phyloP scores from a whole-genome alignment of 1,139 yeast species.

The Geotrichum bryndzae region DNA sequence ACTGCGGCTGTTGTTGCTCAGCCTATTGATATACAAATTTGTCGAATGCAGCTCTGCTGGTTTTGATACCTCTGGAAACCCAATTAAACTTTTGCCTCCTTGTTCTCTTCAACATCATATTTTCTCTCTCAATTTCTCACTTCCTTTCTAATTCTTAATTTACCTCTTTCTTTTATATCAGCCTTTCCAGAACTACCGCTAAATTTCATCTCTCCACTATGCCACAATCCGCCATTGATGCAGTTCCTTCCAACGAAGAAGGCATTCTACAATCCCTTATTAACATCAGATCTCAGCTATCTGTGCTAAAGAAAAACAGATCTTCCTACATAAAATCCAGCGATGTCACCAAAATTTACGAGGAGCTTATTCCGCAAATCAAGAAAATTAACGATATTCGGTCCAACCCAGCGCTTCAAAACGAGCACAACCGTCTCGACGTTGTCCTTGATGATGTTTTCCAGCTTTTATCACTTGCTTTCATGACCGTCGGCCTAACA shows the following conservation, averaged over 20 bases:
- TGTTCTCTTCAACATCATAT: too few relatives aligned
- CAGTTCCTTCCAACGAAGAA: constrained; percentile 42
- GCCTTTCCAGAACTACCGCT: too few relatives aligned
- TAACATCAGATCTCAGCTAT: constrained; percentile 39
- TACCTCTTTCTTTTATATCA: too few relatives aligned
- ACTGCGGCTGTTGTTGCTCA: too few relatives aligned
- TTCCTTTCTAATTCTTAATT: too few relatives aligned
- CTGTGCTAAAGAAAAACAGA: constrained; percentile 48
- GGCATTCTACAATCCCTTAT: constrained; percentile 40
- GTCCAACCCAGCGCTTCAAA: constrained; percentile 25
- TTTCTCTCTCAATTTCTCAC: too few relatives aligned
- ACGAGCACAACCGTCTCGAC: constrained; percentile 46
- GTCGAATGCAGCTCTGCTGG: too few relatives aligned
- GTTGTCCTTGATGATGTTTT: constrained; percentile 79
- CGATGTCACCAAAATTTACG: constrained; percentile 47
- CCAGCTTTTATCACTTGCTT: constrained; percentile 77
- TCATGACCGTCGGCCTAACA: constrained; percentile 84
- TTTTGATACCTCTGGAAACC: too few relatives aligned
- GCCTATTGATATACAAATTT: too few relatives aligned
- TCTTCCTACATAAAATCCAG: constrained; percentile 46
- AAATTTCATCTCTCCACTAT: neutral
- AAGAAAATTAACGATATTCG: constrained; percentile 30
- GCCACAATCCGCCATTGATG: constrained; percentile 7
- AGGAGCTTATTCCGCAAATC: constrained; percentile 33
- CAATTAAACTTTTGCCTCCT: too few relatives aligned